These are phyloP conservation scores for Cymbopogon flexuosus DNA, from an alignment of 202 grass and related monocot species.

Conservation along the genomic window DNA sequence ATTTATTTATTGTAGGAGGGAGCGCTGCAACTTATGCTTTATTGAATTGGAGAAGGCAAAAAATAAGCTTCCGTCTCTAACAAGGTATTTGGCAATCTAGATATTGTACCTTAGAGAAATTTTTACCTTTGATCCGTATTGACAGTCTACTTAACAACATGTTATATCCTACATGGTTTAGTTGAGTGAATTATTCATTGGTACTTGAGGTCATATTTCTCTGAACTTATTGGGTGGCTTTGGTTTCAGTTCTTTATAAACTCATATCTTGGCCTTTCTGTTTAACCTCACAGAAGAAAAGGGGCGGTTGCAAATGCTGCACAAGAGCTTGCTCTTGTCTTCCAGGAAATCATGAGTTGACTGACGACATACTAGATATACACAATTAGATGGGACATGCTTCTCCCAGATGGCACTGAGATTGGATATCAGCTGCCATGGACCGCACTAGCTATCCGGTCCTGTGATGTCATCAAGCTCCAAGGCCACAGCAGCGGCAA, in stretches of 20 bases:
- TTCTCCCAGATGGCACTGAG: slow-evolving; percentile 2
- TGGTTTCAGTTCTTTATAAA: neutral
- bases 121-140: neutral
- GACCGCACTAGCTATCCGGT: slow-evolving; percentile 10
- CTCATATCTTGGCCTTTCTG: neutral
- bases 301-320: slow-evolving; percentile 70
- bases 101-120: slow-evolving; percentile 4
- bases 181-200: neutral
- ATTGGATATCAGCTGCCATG: slow-evolving; percentile 11
- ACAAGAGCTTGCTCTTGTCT: slow-evolving; percentile 75
- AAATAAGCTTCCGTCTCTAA: slow-evolving; percentile 56
- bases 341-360: slow-evolving; percentile 77
- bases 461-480: neutral
- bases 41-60: slow-evolving; percentile 96
- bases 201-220: neutral
- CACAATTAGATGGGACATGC: slow-evolving; percentile 22
- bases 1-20: slow-evolving; percentile 57
- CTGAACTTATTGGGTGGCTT: neutral
- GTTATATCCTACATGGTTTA: neutral
- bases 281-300: slow-evolving; percentile 73
- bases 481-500: slow-evolving; percentile 21
- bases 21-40: slow-evolving; percentile 91
- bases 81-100: slow-evolving; percentile 43
- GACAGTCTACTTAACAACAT: neutral
- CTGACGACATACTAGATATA: slow-evolving; percentile 36